Conservation (phyloP, 1,139 yeast species). For the Pichia inconspicua region DNA sequence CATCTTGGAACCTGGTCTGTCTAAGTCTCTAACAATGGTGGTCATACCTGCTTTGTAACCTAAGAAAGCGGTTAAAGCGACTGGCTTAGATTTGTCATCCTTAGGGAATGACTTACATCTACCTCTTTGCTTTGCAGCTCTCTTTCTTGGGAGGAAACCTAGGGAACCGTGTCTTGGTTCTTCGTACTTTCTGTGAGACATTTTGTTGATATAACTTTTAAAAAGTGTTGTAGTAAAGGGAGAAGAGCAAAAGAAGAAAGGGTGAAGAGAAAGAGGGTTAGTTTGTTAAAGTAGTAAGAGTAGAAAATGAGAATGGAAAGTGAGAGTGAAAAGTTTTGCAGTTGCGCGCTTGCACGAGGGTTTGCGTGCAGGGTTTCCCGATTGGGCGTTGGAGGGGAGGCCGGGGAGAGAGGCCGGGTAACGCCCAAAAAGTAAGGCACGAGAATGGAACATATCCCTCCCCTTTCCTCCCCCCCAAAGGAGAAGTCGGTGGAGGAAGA, state of each 20-base stretch:
- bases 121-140: conserved; percentile 98
- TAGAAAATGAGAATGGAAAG: background rate
- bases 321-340: conserved; percentile 2
- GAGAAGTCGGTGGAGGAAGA: no score
- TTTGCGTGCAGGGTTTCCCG: background rate
- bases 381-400: background rate
- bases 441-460: no score
- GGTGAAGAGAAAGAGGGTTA: no score
- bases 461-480: no score
- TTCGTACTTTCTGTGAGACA: conserved; percentile 99
- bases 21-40: conserved; percentile 99
- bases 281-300: no score
- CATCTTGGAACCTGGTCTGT: conserved; percentile 99
- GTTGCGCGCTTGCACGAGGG: background rate
- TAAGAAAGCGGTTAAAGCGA: conserved; percentile 97
- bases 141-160: conserved; percentile 99
- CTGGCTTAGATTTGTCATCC: conserved; percentile 97
- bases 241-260: conserved; percentile 5
- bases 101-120: conserved; percentile 99
- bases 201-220: conserved; percentile 27
- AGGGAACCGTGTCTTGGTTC: conserved; percentile 99
- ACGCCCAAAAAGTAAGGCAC: no score
- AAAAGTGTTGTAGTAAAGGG: conserved; percentile 12
- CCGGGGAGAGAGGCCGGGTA: no score
- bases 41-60: conserved; percentile 99